Percentiles rank a stretch among this genome's conserved stretches.
phyloP scores from a whole-genome alignment of 140 eudicot genomes.

The Stevia rebaudiana region DNA sequence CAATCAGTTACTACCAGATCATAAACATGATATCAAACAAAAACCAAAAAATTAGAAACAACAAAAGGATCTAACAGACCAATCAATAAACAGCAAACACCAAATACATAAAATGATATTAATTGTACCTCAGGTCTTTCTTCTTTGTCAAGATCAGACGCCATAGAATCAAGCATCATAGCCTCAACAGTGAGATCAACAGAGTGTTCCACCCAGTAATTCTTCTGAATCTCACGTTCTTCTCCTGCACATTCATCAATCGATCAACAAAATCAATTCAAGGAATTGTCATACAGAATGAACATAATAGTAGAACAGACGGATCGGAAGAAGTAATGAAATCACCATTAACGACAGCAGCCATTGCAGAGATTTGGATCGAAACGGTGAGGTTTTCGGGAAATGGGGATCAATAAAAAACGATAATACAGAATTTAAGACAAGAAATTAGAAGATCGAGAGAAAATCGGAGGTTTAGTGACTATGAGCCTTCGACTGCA shows the following conservation, averaged over 20 bases:
- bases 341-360: conserved; percentile 35
- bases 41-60: neutral
- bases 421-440: neutral
- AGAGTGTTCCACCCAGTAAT: conserved; percentile 94
- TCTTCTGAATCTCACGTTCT: conserved; percentile 86
- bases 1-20: no score
- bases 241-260: conserved; percentile 27
- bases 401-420: neutral
- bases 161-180: conserved; percentile 98
- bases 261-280: neutral
- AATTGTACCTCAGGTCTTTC: conserved; percentile 86
- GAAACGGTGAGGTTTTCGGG: neutral
- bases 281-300: neutral
- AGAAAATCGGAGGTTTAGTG: conserved; percentile 7
- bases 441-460: neutral
- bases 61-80: conserved; percentile 6
- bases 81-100: neutral
- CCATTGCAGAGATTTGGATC: conserved; percentile 28
- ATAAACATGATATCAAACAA: neutral
- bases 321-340: conserved; percentile 13
- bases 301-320: neutral
- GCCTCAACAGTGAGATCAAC: conserved; percentile 79
- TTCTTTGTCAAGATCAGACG: conserved; percentile 89
- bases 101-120: neutral
- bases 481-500: conserved; percentile 68